A percentile compares a stretch with the other conserved stretches of the same genome.
Conservation (phyloP, 768 basidiomycete species). For the Cystobasidium onofrii region DNA sequence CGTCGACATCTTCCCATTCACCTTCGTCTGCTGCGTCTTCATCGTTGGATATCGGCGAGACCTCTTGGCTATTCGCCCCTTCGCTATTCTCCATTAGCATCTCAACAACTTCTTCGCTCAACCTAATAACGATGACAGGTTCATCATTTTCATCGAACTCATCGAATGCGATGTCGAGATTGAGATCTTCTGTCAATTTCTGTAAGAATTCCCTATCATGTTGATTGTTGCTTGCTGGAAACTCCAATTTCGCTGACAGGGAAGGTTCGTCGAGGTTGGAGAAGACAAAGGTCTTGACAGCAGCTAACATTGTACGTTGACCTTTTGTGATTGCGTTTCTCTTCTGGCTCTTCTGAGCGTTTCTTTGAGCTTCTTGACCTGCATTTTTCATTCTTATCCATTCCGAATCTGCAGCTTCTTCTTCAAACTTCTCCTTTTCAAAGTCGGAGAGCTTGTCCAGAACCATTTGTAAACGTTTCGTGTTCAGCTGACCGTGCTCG, state of each 20-base stretch:
- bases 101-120: conserved; percentile 60
- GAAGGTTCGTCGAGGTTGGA: conserved; percentile 43
- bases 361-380: conserved; percentile 33
- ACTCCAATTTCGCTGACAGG: conserved; percentile 50
- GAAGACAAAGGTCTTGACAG: conserved; percentile 65
- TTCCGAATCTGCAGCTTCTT: conserved; percentile 76
- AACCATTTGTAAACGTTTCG: conserved; percentile 70
- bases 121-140: conserved; percentile 45
- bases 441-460: conserved; percentile 78
- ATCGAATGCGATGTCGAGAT: conserved; percentile 79
- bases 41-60: conserved; percentile 26
- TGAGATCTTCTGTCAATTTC: conserved; percentile 65
- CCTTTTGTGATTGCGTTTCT: conserved; percentile 58
- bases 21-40: conserved; percentile 41
- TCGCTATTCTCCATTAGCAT: conserved; percentile 45
- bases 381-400: conserved; percentile 91
- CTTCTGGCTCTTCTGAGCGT: conserved; percentile 16
- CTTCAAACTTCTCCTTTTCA: conserved; percentile 85
- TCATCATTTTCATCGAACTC: conserved; percentile 68
- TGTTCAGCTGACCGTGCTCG: conserved; percentile 73
- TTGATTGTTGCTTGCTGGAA: conserved; percentile 72
- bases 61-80: not conserved
- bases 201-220: conserved; percentile 71
- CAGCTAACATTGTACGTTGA: conserved; percentile 69
- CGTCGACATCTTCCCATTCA: conserved; percentile 46